Base-by-base conservation (phyloP, 495 filamentous ascomycete genomes). In the Hapsidospora chrysogenum region DNA sequence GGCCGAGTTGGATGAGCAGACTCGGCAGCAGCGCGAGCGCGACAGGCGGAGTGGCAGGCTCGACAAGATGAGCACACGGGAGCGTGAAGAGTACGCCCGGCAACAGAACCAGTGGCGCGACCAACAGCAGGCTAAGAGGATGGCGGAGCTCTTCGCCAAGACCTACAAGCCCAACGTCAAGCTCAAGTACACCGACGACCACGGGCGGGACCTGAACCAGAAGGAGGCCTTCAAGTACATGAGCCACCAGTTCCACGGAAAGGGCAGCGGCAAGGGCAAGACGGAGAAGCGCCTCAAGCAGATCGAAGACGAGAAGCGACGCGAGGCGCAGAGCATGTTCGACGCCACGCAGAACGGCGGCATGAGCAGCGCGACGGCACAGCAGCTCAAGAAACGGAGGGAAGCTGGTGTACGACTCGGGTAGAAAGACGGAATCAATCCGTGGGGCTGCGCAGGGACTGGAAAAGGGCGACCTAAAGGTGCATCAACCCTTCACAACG, bases 201-300 rank as follows among this genome's bases (percentile, higher is more conserved):
- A 71, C 48, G 89, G 89, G 4, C 74, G 89, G 18, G 57, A 63
- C 32, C 80, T 97, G 70, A 77, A 78, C 45, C 72, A 79, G 49
- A 97, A 96, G 63, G 89, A 97, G 57, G 89, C 89, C 1, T 97
- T 96, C 65, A 66, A 66, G 49, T 45, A 95, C 50, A 64, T 96
- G 30, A 84, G 75, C 47, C 89, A 97, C 58, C 80, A 92, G 55
- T 97, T 97, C 74, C 89, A 97, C 59, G 89, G 89, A 36, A 95
- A 96, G 61, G 85, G 86, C 29, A 85, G 78, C 48, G 89, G 89
- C 35, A 95, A 95, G 68, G 80, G 80, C 62, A 97, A 97, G 77
- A 95, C 85, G 17, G 87, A 96, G 64, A 96, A 96, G 62, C 64
- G 71, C 36, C 58, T 97, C 33, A 94, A 95, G 74, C 92, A 89